A percentile compares a stretch with the other conserved stretches of the same genome.
These are phyloP conservation scores for Botrytis tulipae DNA, from an alignment of 2,329 filamentous ascomycete species.

Conservation along the genomic window DNA sequence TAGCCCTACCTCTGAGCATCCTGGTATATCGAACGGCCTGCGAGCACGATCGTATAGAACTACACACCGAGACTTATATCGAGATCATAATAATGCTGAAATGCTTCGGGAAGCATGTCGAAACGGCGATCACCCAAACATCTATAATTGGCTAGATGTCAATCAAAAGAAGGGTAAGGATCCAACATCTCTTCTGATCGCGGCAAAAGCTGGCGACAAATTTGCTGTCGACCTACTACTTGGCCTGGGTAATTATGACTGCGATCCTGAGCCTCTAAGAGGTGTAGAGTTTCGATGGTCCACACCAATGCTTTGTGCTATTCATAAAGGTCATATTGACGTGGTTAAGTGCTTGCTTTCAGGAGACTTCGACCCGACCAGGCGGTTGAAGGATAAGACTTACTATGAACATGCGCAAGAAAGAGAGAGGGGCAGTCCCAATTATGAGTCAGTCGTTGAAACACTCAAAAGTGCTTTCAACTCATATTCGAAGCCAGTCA, in stretches of 20 bases:
- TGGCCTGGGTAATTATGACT: conserved; percentile 52
- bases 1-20: conserved; percentile 47
- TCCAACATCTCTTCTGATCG: conserved; percentile 83
- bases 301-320: conserved; percentile 91
- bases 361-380: conserved; percentile 82
- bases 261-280: conserved; percentile 66
- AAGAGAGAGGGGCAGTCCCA: conserved; percentile 75
- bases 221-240: conserved; percentile 45
- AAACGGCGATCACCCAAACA: conserved; percentile 60
- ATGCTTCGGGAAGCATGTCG: conserved; percentile 56
- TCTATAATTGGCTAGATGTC: conserved; percentile 60
- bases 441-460: conserved; percentile 85
- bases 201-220: conserved; percentile 87
- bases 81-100: conserved; percentile 54
- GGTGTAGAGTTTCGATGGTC: conserved; percentile 64
- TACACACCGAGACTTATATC: conserved; percentile 61
- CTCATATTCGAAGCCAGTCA: conserved; percentile 55
- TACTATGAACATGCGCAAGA: conserved; percentile 77
- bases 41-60: conserved; percentile 57
- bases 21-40: conserved; percentile 43
- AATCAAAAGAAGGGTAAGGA: conserved; percentile 54
- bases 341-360: conserved; percentile 78
- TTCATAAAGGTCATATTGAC: conserved; percentile 82
- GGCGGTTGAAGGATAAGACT: conserved; percentile 68
- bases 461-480: conserved; percentile 76